Evolutionary conservation across 2,329 filamentous ascomycete species (phyloP).

Genomic region (Ploettnerulaceae sp.): DNA sequence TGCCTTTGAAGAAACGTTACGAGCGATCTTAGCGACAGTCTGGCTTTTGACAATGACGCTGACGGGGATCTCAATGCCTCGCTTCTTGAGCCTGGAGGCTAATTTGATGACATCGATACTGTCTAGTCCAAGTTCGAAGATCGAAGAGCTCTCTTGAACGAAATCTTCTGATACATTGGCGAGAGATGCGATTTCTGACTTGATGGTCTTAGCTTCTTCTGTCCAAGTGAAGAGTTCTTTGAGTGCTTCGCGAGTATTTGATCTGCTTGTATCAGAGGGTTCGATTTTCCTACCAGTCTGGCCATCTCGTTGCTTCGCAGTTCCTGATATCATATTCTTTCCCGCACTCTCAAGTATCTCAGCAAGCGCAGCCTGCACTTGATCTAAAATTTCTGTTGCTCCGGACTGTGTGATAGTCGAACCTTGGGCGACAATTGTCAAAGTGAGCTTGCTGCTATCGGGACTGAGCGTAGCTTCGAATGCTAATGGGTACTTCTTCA

Average conservation of each 20-base stretch:
- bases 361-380: constrained; percentile 36
- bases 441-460: constrained; percentile 42
- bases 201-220: constrained; percentile 46
- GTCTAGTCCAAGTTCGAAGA: constrained; percentile 82
- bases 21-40: constrained; percentile 59
- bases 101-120: constrained; percentile 90
- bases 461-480: constrained; percentile 61
- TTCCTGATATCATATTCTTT: constrained; percentile 12
- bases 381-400: constrained; percentile 38
- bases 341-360: constrained; percentile 19
- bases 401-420: constrained; percentile 36
- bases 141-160: constrained; percentile 55
- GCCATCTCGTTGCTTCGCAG: background rate
- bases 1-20: constrained; percentile 20
- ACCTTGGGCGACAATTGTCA: constrained; percentile 57
- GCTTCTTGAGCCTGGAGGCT: constrained; percentile 62
- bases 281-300: background rate
- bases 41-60: constrained; percentile 71
- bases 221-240: constrained; percentile 46
- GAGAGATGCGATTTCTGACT: constrained; percentile 58
- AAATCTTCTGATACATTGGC: constrained; percentile 47
- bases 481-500: constrained; percentile 53
- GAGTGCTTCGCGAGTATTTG: background rate
- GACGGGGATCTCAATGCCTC: constrained; percentile 58
- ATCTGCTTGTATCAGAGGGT: background rate